Evolutionary conservation across 129 eudicot genomes (phyloP).

Genomic region (Helichrysum umbraculigerum): DNA sequence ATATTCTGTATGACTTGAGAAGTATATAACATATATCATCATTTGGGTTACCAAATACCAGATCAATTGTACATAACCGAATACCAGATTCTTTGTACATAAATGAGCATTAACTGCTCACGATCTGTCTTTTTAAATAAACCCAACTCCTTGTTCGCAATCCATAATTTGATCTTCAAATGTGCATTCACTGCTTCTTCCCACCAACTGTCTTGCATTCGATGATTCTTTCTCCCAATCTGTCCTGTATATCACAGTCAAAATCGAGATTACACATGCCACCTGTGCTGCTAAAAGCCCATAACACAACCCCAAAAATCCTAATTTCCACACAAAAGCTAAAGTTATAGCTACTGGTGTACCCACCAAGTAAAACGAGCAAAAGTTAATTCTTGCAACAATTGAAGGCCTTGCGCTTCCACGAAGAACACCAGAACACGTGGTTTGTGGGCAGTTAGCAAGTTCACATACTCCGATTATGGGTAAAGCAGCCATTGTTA

Average conservation of each 20-base stretch:
- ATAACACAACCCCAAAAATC: constrained; percentile 82
- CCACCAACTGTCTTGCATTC: constrained; percentile 81
- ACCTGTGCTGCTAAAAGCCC: constrained; percentile 96
- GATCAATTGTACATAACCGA: constrained; percentile 22
- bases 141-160: constrained; percentile 57
- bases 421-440: constrained; percentile 91
- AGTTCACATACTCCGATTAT: constrained; percentile 88
- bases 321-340: constrained; percentile 65
- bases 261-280: constrained; percentile 65
- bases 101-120: constrained; percentile 28
- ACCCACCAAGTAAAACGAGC: constrained; percentile 90
- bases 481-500: constrained; percentile 71
- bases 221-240: constrained; percentile 84
- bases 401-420: constrained; percentile 86
- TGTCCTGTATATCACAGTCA: constrained; percentile 60
- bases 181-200: constrained; percentile 32
- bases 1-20: constrained; percentile 20
- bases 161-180: constrained; percentile 32
- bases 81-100: constrained; percentile 28
- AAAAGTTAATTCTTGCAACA: constrained; percentile 83
- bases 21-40: constrained; percentile 18
- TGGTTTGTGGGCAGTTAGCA: constrained; percentile 98
- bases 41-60: constrained; percentile 5
- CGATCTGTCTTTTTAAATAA: constrained; percentile 31
- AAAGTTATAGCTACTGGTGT: constrained; percentile 78